These are phyloP conservation scores for Rhodamnia argentea DNA, from an alignment of 345 rosid species.

Conservation along the genomic window DNA sequence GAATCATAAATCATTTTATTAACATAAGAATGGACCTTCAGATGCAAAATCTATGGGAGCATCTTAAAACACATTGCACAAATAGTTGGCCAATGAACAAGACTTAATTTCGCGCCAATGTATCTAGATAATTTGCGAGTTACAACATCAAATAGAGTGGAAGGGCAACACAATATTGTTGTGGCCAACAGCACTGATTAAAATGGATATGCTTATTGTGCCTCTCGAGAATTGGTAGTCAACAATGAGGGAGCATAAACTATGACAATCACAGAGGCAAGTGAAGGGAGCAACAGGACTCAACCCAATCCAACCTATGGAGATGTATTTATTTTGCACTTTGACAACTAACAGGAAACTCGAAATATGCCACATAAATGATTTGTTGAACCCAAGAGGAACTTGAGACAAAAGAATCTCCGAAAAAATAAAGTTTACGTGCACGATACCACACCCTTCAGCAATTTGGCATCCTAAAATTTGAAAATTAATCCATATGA, in stretches of 20 bases:
- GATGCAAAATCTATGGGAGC: too few relatives aligned
- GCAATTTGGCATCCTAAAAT: conserved; percentile 30
- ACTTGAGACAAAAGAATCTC: background rate
- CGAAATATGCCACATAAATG: background rate
- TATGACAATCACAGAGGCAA: too few relatives aligned
- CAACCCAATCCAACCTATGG: too few relatives aligned
- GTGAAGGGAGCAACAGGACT: too few relatives aligned
- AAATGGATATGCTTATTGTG: background rate
- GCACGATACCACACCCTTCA: conserved; percentile 26
- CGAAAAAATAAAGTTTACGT: conserved; percentile 1
- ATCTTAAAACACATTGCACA: too few relatives aligned
- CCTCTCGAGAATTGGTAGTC: background rate
- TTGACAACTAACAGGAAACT: background rate
- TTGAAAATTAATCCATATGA: conserved; percentile 52
- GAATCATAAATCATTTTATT: too few relatives aligned
- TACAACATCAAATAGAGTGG: background rate
- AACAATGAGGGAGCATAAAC: background rate
- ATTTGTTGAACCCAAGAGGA: background rate
- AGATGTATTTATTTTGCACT: background rate
- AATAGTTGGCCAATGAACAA: too few relatives aligned
- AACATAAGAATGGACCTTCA: too few relatives aligned
- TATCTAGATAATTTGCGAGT: background rate
- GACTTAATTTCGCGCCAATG: too few relatives aligned
- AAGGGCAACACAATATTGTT: background rate
- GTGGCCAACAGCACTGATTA: background rate